phyloP scores from a whole-genome alignment of 169 alveolate genomes.

The Babesia bigemina region DNA sequence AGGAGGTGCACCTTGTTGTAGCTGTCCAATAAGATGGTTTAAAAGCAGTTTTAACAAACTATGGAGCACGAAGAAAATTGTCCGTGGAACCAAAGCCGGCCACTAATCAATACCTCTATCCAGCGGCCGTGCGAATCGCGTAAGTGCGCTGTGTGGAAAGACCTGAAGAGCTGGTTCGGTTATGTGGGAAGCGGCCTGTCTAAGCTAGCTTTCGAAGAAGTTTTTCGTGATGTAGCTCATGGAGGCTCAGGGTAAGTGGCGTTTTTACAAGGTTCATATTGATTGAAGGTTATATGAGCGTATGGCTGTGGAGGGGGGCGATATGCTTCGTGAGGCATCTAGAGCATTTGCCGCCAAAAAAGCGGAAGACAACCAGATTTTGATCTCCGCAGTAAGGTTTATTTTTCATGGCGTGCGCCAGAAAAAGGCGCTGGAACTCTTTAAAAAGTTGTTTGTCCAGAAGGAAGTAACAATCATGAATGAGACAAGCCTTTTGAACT shows the following conservation, averaged over 20 bases:
- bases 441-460: conserved; percentile 44
- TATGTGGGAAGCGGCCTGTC: conserved; percentile 53
- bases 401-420: conserved; percentile 27
- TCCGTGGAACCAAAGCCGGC: conserved; percentile 53
- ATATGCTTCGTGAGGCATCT: conserved; percentile 46
- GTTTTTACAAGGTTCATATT: background rate
- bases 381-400: conserved; percentile 42
- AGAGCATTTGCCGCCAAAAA: conserved; percentile 43
- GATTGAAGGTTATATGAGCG: conserved; percentile 59
- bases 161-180: conserved; percentile 69
- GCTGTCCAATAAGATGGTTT: background rate
- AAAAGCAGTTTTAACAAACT: background rate
- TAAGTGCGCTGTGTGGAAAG: conserved; percentile 70
- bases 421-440: conserved; percentile 12
- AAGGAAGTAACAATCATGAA: conserved; percentile 54
- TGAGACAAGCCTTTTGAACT: conserved; percentile 36
- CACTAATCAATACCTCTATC: conserved; percentile 39
- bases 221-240: conserved; percentile 68
- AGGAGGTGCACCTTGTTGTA: conserved; percentile 34
- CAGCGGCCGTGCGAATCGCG: conserved; percentile 59
- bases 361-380: conserved; percentile 36
- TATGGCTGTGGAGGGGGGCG: conserved; percentile 71
- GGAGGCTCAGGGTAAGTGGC: conserved; percentile 67
- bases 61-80: conserved; percentile 73
- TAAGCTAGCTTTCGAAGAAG: conserved; percentile 50